Evolutionary conservation across 805 yeast genomes (phyloP).

Genomic region (Metschnikowia anglica): DNA sequence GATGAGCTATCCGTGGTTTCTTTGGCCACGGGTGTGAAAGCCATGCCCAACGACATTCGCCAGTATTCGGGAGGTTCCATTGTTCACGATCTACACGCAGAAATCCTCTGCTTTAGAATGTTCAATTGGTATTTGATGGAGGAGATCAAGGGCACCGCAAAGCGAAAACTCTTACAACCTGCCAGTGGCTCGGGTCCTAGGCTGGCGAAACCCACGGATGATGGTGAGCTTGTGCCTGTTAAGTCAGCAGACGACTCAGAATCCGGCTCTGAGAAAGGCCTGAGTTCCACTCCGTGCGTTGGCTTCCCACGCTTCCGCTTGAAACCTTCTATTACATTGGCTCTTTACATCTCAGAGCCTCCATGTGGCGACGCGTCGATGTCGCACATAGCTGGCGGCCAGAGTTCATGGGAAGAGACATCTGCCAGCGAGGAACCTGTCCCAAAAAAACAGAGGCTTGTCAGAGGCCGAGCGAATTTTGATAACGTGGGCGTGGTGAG

Average conservation of each 20-base stretch:
- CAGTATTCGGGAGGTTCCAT: constrained; percentile 53
- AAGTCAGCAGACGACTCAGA: no score
- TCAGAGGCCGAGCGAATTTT: constrained; percentile 66
- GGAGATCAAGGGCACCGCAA: constrained; percentile 29
- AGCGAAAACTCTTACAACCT: constrained; percentile 11
- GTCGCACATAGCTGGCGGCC: constrained; percentile 32
- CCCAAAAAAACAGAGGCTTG: constrained; percentile 17
- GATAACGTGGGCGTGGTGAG: constrained; percentile 63
- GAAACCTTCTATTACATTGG: constrained; percentile 39
- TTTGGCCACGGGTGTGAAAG: constrained; percentile 81
- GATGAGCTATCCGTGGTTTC: constrained; percentile 40
- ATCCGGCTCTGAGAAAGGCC: no score
- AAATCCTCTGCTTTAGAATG: constrained; percentile 67
- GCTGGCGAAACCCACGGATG: no score
- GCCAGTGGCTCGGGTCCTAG: no score
- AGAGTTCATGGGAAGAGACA: constrained; percentile 27
- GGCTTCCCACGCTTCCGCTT: constrained; percentile 8
- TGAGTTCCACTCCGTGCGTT: no score
- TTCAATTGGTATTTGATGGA: constrained; percentile 62
- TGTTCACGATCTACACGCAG: constrained; percentile 91
- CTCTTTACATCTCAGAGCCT: constrained; percentile 65
- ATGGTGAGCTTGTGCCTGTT: no score
- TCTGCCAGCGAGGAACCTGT: constrained; percentile 5
- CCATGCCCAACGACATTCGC: constrained; percentile 56
- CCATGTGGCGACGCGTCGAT: constrained; percentile 94